Base-by-base conservation (phyloP, 768 basidiomycete species). In the Rickenella mellea region DNA sequence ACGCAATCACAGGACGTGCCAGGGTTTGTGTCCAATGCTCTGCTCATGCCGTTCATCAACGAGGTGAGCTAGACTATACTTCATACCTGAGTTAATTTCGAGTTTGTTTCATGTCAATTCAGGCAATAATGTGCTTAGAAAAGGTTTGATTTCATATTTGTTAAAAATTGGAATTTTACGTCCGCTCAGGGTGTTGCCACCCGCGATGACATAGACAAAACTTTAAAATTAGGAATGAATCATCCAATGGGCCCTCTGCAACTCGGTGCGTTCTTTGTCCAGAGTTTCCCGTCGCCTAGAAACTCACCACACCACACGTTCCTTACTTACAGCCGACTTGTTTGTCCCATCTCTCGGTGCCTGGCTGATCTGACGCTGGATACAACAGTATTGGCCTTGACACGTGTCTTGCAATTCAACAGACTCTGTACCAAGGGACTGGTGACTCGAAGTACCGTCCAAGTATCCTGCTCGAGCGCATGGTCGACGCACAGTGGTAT, bases 21-120 rank as follows among this genome's bases (percentile, higher is more conserved):
- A 3, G 92, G 90, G 4, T 92, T 91, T 59, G 88, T 93, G n/a
- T 87, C 90, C 1, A 93, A 96, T 53, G 91, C 90, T 1, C 71
- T 93, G 24, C 65, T 98, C 32, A 97, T 97, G 89, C 94, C 94
- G 1, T 97, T 92, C 63, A 83, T 98, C 51, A 98, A 97, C 51
- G 94, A 98, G 71, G 80, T 81, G n/a, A 12, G 14, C 20, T 27
- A 29, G 24, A 5, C 27, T 20, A 8, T 12, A 10, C 7, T 30
- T 27, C 43, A 35, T 27, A 26, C 27, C 5, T 39, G n/a, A n/a
- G n/a, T 11, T 24, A 37, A 20, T 19, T 32, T 26, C 20, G 31
- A n/a, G 17, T 40, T 24, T 33, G 12, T 30, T 43, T 27, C 12
- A 20, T 15, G 10, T 30, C 24, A n/a, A 14, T 47, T 6, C 44